Conservation (phyloP, 2,329 filamentous ascomycete species). For the Whalleya microplaca region DNA sequence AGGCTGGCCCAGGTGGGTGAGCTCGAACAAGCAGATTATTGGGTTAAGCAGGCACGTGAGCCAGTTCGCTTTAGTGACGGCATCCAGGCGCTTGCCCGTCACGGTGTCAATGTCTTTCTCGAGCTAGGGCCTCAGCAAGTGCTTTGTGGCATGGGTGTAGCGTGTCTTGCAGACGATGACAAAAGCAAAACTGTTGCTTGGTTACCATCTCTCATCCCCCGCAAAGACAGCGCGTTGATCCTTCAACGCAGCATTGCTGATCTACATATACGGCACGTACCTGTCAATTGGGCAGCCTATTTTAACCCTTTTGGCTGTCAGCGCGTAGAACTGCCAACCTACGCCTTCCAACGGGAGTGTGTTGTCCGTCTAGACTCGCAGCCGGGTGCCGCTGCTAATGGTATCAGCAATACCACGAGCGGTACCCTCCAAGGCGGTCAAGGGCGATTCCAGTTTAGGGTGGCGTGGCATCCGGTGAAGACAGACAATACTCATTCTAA, state of each 20-base stretch:
- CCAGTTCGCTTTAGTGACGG: conserved; percentile 37
- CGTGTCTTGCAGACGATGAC: conserved; percentile 25
- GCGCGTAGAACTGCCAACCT: conserved; percentile 36
- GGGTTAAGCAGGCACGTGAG: conserved; percentile 33
- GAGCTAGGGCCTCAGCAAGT: conserved; percentile 36
- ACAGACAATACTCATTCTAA: not conserved
- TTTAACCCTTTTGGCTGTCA: conserved; percentile 33
- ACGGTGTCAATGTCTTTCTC: conserved; percentile 34
- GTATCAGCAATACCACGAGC: not conserved
- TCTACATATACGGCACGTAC: conserved; percentile 32
- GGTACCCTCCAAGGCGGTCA: not conserved
- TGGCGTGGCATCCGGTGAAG: conserved; percentile 24
- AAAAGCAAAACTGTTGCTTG: conserved; percentile 19
- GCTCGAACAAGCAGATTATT: conserved; percentile 35
- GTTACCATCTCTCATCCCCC: conserved; percentile 32
- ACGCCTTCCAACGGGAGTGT: conserved; percentile 35
- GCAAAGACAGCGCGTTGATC: conserved; percentile 13
- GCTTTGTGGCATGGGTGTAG: conserved; percentile 36
- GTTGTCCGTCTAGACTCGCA: conserved; percentile 5
- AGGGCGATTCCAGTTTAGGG: conserved; percentile 17
- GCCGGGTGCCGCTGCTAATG: not conserved
- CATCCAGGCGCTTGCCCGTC: conserved; percentile 28
- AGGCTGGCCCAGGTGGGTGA: conserved; percentile 23
- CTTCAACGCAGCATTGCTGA: conserved; percentile 29
- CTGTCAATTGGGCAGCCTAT: conserved; percentile 37